Percentiles rank a stretch among this genome's conserved stretches.
phyloP scores from a whole-genome alignment of 352 stramenopile genomes.

The Phytophthora brassicae region DNA sequence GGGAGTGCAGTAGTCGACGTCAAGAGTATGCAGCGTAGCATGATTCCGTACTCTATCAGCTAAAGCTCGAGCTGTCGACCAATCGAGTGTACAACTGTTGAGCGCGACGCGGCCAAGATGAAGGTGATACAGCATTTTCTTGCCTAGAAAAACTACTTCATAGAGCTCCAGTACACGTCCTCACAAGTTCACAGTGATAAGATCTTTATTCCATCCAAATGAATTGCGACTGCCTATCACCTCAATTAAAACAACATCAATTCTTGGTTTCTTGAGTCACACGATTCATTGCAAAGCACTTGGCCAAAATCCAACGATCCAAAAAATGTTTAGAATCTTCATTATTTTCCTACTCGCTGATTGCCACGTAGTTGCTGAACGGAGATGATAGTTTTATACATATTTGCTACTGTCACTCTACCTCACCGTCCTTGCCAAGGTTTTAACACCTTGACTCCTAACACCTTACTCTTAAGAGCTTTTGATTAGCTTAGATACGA shows the following conservation, averaged over 20 bases:
- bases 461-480: too few species aligned
- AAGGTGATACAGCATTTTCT: slow-evolving; percentile 76
- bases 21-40: slow-evolving; percentile 52
- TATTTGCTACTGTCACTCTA: too few species aligned
- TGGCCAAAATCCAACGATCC: slow-evolving; percentile 68
- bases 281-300: slow-evolving; percentile 68
- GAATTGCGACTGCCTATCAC: too few species aligned
- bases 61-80: slow-evolving; percentile 49
- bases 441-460: too few species aligned
- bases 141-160: slow-evolving; percentile 64
- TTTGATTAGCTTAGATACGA: too few species aligned
- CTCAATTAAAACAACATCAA: slow-evolving; percentile 31
- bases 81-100: slow-evolving; percentile 62
- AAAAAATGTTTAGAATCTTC: slow-evolving; percentile 43
- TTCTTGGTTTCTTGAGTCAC: slow-evolving; percentile 60
- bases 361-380: slow-evolving; percentile 63
- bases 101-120: slow-evolving; percentile 54
- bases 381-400: slow-evolving; percentile 44
- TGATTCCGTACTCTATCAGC: slow-evolving; percentile 72
- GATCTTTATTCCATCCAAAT: slow-evolving; percentile 25
- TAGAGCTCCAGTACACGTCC: slow-evolving; percentile 49
- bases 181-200: slow-evolving; percentile 56
- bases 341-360: slow-evolving; percentile 18
- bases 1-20: slow-evolving; percentile 64
- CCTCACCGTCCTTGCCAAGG: too few species aligned